These are phyloP conservation scores for Fusarium pilosicola DNA, from an alignment of 2,329 filamentous ascomycete species.

Conservation along the genomic window DNA sequence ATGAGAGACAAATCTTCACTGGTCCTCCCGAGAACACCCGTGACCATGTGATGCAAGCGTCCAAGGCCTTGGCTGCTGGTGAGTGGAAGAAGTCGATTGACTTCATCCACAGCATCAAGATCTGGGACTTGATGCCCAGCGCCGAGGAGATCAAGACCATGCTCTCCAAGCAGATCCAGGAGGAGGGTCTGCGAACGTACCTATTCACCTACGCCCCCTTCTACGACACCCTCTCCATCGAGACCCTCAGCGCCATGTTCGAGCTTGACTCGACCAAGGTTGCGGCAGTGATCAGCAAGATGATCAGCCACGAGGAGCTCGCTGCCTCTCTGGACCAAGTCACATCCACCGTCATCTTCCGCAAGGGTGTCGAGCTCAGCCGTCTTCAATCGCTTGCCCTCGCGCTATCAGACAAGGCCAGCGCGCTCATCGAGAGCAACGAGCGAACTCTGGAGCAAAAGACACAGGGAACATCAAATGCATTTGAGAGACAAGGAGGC, in stretches of 20 bases:
- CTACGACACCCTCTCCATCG: conserved; percentile 94
- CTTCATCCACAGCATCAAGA: conserved; percentile 98
- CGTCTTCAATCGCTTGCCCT: conserved; percentile 94
- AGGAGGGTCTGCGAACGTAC: conserved; percentile 97
- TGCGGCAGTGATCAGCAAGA: conserved; percentile 94
- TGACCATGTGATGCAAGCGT: conserved; percentile 99
- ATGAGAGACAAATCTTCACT: conserved; percentile 99
- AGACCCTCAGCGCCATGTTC: conserved; percentile 91
- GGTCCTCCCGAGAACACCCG: conserved; percentile 98
- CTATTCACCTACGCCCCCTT: conserved; percentile 99
- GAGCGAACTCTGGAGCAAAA: conserved; percentile 97
- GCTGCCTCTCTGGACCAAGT: conserved; percentile 97
- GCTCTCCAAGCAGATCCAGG: conserved; percentile 98
- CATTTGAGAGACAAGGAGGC: conserved; percentile 92
- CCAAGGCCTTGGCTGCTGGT: conserved; percentile 93
- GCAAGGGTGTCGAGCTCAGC: conserved; percentile 98
- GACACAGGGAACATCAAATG: conserved; percentile 94
- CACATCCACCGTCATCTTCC: conserved; percentile 97
- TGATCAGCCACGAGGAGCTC: conserved; percentile 99
- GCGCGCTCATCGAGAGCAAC: conserved; percentile 94
- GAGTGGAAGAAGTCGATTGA: conserved; percentile 98
- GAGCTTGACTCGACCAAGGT: conserved; percentile 93
- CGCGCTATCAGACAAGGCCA: conserved; percentile 95
- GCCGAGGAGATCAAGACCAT: conserved; percentile 94
- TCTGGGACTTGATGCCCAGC: conserved; percentile 97